These are phyloP conservation scores for Mycena alexandri DNA, from an alignment of 768 basidiomycete species.

Conservation along the genomic window DNA sequence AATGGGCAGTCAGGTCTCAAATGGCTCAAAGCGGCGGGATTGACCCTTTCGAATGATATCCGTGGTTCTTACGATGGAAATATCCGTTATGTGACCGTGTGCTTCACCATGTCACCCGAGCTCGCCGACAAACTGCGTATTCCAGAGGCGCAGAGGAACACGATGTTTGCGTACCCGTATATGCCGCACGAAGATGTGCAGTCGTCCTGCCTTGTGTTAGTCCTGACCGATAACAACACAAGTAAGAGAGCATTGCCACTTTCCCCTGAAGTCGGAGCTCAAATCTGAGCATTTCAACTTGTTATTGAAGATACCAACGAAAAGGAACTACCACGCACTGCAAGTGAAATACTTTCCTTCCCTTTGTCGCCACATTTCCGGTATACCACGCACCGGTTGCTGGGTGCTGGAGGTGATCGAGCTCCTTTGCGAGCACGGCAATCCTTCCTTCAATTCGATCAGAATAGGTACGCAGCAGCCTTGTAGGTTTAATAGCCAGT, in stretches of 20 bases:
- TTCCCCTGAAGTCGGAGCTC: conserved; percentile 5
- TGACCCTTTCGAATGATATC: background rate
- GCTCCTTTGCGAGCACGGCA: too few species aligned
- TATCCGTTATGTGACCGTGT: conserved; percentile 15
- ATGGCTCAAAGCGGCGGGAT: too few species aligned
- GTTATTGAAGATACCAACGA: too few species aligned
- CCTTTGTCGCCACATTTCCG: conserved; percentile 16
- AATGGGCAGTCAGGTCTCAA: too few species aligned
- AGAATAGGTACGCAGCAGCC: conserved; percentile 22
- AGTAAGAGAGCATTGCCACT: conserved; percentile 23
- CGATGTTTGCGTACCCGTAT: background rate
- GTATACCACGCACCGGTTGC: conserved; percentile 11
- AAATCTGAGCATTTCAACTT: too few species aligned
- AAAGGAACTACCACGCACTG: too few species aligned
- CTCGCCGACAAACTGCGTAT: conserved; percentile 23
- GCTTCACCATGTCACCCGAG: conserved; percentile 13
- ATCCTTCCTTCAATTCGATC: conserved; percentile 15
- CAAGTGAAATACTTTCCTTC: too few species aligned
- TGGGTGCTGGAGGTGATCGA: conserved; percentile 30
- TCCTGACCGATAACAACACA: conserved; percentile 30
- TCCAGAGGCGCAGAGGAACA: background rate
- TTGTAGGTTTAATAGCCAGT: background rate
- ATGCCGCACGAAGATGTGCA: conserved; percentile 12
- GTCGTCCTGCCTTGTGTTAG: too few species aligned
- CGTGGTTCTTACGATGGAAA: conserved; percentile 18